These are phyloP conservation scores for Globisporangium acanthophoron DNA, from an alignment of 352 stramenopile species.

Conservation along the genomic window DNA sequence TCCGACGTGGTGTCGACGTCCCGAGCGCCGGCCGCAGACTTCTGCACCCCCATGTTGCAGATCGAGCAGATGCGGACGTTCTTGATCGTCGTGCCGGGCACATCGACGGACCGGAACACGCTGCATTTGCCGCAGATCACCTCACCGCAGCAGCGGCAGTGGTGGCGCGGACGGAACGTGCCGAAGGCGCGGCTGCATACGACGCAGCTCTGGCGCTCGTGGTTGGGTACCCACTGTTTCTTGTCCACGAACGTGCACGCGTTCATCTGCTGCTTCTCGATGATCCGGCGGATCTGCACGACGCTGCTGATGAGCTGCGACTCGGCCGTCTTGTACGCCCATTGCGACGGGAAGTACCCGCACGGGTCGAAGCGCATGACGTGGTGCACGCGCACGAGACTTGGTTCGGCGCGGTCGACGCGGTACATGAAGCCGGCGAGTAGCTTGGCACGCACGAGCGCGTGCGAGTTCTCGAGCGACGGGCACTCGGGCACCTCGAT, in stretches of 20 bases:
- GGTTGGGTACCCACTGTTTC: slow-evolving; percentile 76
- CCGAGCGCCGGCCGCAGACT: slow-evolving; percentile 18
- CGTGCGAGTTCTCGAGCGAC: slow-evolving; percentile 81
- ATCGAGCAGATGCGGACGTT: slow-evolving; percentile 82
- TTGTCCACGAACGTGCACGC: slow-evolving; percentile 81
- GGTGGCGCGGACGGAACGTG: slow-evolving; percentile 77
- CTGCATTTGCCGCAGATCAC: slow-evolving; percentile 87
- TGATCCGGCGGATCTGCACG: slow-evolving; percentile 71
- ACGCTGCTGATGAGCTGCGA: slow-evolving; percentile 74
- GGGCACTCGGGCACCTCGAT: slow-evolving; percentile 79
- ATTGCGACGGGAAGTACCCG: slow-evolving; percentile 77
- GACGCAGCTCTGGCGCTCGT: slow-evolving; percentile 60
- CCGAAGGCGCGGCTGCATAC: slow-evolving; percentile 71
- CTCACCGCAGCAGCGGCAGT: slow-evolving; percentile 85
- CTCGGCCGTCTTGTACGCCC: slow-evolving; percentile 80
- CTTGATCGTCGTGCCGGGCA: slow-evolving; percentile 75
- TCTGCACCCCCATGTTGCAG: slow-evolving; percentile 84
- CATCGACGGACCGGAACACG: slow-evolving; percentile 74
- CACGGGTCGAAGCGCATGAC: slow-evolving; percentile 66
- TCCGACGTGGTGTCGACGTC: slow-evolving; percentile 59
- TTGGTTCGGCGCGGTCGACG: slow-evolving; percentile 59
- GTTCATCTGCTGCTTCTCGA: slow-evolving; percentile 87
- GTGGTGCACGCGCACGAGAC: slow-evolving; percentile 71
- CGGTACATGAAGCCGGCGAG: slow-evolving; percentile 78
- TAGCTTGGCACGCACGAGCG: slow-evolving; percentile 79